Conservation (phyloP, 1,139 yeast species). For the Kazachstania sp. region DNA sequence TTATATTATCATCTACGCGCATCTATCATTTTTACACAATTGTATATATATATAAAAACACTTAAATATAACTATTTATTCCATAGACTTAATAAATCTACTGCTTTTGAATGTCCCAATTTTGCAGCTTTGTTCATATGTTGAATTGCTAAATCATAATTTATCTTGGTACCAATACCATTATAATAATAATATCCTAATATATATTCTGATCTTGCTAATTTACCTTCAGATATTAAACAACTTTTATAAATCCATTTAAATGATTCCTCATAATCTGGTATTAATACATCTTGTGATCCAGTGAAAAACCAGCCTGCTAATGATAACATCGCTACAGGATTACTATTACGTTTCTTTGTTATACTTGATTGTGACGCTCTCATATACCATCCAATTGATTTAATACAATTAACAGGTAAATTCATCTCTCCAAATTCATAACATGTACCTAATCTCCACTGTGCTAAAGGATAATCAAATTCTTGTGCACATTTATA, state of each 20-base stretch:
- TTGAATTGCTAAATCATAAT: conserved; percentile 40
- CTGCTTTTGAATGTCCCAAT: conserved; percentile 35
- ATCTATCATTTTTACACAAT: neutral
- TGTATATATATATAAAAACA: neutral
- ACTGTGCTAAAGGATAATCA: conserved; percentile 74
- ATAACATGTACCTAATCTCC: conserved; percentile 76
- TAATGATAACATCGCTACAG: conserved; percentile 82
- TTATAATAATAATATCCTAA: conserved; percentile 74
- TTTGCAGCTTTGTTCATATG: conserved; percentile 56
- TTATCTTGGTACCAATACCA: conserved; percentile 58
- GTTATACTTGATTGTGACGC: conserved; percentile 41
- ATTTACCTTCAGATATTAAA: conserved; percentile 70
- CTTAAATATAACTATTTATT: too few species aligned
- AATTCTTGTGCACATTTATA: conserved; percentile 62
- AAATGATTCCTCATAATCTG: conserved; percentile 72
- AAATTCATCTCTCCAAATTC: conserved; percentile 76
- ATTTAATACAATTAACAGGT: conserved; percentile 56
- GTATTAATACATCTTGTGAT: conserved; percentile 56
- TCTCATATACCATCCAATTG: conserved; percentile 83
- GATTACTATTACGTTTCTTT: conserved; percentile 46
- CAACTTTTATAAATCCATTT: conserved; percentile 62
- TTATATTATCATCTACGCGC: too few species aligned
- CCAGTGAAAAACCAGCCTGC: conserved; percentile 92
- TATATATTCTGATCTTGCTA: conserved; percentile 75
- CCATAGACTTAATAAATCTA: neutral